Evolutionary conservation across 2,329 filamentous ascomycete genomes (phyloP).

Genomic region (Pseudogymnoascus sp.): DNA sequence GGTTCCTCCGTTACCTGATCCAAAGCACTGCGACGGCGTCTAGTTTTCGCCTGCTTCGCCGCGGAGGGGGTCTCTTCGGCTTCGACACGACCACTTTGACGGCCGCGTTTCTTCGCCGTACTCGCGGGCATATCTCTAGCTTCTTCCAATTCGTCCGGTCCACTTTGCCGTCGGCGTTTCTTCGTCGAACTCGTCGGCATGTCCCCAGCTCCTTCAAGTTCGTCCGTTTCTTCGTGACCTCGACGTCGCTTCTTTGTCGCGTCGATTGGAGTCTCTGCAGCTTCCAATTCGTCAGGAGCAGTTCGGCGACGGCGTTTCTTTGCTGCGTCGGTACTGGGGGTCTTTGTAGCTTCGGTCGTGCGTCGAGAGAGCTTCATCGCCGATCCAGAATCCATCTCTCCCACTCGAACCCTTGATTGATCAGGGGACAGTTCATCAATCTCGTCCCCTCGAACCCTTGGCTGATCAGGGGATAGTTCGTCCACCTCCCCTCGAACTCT

Average conservation of each 20-base stretch:
- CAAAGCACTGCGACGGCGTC: neutral
- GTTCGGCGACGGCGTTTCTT: constrained; percentile 5
- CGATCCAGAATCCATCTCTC: constrained; percentile 33
- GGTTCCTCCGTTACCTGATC: constrained; percentile 12
- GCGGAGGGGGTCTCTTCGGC: neutral
- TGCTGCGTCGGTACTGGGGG: neutral
- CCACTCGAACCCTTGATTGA: constrained; percentile 10
- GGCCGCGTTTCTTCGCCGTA: constrained; percentile 4
- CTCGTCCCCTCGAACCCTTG: constrained; percentile 20
- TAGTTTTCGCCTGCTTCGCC: neutral
- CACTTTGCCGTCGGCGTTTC: neutral
- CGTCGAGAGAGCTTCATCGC: constrained; percentile 37
- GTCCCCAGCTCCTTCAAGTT: neutral
- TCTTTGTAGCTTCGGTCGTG: neutral
- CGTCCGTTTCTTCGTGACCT: neutral
- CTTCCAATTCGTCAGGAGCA: neutral
- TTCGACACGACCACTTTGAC: neutral
- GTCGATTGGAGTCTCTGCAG: neutral
- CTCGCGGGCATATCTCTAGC: neutral
- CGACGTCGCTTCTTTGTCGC: constrained; percentile 6
- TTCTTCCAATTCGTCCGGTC: neutral
- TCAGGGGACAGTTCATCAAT: constrained; percentile 5
- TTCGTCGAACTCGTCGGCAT: neutral
- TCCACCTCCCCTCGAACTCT: constrained; percentile 19
- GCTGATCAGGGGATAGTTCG: neutral